Percentiles rank a stretch among this genome's conserved stretches.
Evolutionary conservation across 2,329 filamentous ascomycete genomes (phyloP).

Genomic region (Ilyonectria sp.): DNA sequence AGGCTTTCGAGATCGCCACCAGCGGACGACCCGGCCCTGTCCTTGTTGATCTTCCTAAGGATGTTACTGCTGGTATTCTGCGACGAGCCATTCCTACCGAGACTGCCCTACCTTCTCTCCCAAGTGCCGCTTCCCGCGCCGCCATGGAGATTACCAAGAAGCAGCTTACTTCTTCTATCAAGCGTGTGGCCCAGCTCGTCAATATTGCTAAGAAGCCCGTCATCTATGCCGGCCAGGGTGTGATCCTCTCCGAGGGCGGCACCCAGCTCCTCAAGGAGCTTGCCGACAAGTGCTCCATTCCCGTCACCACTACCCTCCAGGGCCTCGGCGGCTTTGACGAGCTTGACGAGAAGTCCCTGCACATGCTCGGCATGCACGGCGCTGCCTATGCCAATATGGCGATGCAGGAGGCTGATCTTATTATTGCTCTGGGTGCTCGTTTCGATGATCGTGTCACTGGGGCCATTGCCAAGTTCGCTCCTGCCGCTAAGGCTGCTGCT

Average conservation of each 20-base stretch:
- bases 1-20: conserved; percentile 98
- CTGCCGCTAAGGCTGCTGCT: conserved; percentile 87
- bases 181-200: conserved; percentile 84
- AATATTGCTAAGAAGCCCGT: conserved; percentile 94
- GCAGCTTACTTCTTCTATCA: conserved; percentile 81
- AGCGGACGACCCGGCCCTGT: conserved; percentile 95
- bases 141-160: conserved; percentile 78
- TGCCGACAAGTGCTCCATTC: conserved; percentile 91
- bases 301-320: conserved; percentile 95
- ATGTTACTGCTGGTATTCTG: conserved; percentile 90
- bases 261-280: conserved; percentile 85
- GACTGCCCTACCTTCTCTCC: conserved; percentile 82
- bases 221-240: conserved; percentile 94
- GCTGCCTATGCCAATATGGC: conserved; percentile 98
- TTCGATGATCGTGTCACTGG: conserved; percentile 97
- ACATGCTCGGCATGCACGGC: conserved; percentile 99
- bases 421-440: conserved; percentile 92
- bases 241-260: conserved; percentile 85
- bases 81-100: conserved; percentile 85
- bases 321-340: conserved; percentile 95
- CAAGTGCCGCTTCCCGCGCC: conserved; percentile 88
- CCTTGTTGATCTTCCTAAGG: conserved; percentile 95
- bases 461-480: conserved; percentile 88
- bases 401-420: conserved; percentile 96
- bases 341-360: conserved; percentile 91